Base-by-base conservation (phyloP, 768 basidiomycete genomes). In the Strobilomyces echinocephalus region DNA sequence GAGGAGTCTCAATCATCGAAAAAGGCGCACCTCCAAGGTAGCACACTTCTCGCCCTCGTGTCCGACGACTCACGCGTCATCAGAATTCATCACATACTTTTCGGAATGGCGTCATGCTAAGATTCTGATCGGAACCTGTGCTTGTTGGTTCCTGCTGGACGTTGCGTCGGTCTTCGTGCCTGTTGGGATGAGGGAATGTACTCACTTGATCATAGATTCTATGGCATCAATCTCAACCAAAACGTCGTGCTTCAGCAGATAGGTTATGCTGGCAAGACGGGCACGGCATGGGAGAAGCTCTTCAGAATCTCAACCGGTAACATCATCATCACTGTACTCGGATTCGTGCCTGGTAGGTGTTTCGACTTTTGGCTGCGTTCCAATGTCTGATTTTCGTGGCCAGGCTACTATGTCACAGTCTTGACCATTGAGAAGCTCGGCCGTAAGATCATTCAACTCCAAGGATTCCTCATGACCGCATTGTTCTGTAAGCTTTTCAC, bases 111-210 rank as follows among this genome's bases (percentile, higher is more conserved):
- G 79, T 7, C 85, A 91, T 51, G 72, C 75, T 4, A 86, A 84
- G 61, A 66, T 83, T 20, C 72, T 91, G 12, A 72, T 91, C 42
- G 88, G 83, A 11, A 90, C 88, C 0, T 79, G 77, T 52, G 30
- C 66, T 40, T 84, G 80, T 57, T 91, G 89, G 89, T 88, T 91
- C 73, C 63, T 90, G 21, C 75, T 89, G 33, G 88, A 89, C 59
- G 77, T 89, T 31, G 83, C 87, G 79, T 85, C 60, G 53, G 54
- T 52, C 12, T 49, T 47, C 35, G 0, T 45, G 51, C 24, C 24
- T 2, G 2, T 39, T 16, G 8, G 18, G 12, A 16, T n/a, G 4
- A n/a, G n/a, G 15, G 8, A 51, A 21, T 5, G 8, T 1, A 15
- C 10, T 48, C 26, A 49, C 24, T 42, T 26, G n/a, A 14, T 46